phyloP scores from a whole-genome alignment of 176 grass and related monocot species.

The Avena insularis region DNA sequence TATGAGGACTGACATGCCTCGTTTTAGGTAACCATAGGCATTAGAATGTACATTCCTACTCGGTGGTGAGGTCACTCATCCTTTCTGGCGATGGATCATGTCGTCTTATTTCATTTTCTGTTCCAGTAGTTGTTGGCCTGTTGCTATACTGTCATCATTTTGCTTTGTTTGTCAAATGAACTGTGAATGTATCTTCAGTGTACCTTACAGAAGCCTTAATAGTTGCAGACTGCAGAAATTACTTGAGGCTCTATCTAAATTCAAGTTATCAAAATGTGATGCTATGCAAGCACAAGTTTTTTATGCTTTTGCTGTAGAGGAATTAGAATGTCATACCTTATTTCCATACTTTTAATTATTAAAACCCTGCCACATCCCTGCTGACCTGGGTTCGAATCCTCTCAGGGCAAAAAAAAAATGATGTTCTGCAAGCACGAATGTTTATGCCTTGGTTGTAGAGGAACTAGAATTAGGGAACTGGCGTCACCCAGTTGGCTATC shows the following conservation, averaged over 20 bases:
- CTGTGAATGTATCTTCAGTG: neutral
- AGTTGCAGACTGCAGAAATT: neutral
- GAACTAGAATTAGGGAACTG: neutral
- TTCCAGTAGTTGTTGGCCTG: neutral
- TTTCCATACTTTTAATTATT: no score
- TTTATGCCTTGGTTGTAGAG: neutral
- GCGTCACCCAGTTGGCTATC: no score
- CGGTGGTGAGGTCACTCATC: neutral
- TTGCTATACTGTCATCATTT: neutral
- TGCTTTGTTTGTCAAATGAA: neutral
- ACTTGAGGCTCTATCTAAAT: neutral
- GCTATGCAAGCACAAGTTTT: neutral
- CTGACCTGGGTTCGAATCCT: neutral
- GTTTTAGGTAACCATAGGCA: constrained; percentile 33
- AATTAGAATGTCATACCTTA: neutral
- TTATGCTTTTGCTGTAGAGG: neutral
- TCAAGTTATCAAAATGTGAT: neutral
- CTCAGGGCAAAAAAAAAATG: neutral
- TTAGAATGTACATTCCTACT: constrained; percentile 44
- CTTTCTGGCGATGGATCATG: neutral
- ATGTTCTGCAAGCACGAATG: neutral
- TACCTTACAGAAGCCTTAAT: neutral
- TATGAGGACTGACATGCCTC: constrained; percentile 18
- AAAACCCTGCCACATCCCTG: neutral
- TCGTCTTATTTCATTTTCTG: neutral